A percentile compares a stretch with the other conserved stretches of the same genome.
phyloP scores from a whole-genome alignment of 2,329 filamentous ascomycete species.

The Alternaria atra region DNA sequence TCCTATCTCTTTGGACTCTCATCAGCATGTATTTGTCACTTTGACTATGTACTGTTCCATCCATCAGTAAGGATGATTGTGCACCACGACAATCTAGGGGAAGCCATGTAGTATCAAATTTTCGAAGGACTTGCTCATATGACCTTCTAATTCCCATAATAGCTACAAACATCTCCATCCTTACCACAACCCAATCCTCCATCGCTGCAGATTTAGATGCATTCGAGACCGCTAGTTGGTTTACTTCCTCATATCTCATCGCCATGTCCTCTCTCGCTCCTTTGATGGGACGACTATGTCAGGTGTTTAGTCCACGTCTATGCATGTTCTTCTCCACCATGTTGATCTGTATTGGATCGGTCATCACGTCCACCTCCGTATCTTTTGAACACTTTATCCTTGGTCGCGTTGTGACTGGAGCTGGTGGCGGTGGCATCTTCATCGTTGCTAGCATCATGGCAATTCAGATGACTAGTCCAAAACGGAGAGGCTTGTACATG shows the following conservation, averaged over 20 bases:
- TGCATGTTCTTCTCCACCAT: constrained; percentile 71
- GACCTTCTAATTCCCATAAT: constrained; percentile 2
- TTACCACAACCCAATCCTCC: constrained; percentile 80
- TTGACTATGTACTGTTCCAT: not conserved
- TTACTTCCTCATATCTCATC: constrained; percentile 77
- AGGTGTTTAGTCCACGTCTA: constrained; percentile 74
- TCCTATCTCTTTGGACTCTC: too few relatives aligned
- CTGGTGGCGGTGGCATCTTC: constrained; percentile 76
- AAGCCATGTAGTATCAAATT: not conserved
- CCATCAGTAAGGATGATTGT: not conserved
- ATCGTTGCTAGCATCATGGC: constrained; percentile 78
- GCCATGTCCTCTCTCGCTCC: constrained; percentile 68
- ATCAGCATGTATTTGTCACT: not conserved
- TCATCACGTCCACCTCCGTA: constrained; percentile 69
- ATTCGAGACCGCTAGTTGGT: constrained; percentile 79
- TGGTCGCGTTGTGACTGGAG: constrained; percentile 73
- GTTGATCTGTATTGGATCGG: constrained; percentile 67
- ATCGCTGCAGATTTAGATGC: constrained; percentile 79
- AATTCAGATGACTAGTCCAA: constrained; percentile 74
- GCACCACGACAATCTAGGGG: not conserved
- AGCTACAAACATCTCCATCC: constrained; percentile 78
- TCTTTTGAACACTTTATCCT: constrained; percentile 71
- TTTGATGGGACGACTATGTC: constrained; percentile 74
- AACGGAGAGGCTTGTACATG: constrained; percentile 75
- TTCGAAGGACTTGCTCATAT: constrained; percentile 25